phyloP scores from a whole-genome alignment of 192 early-diverging fungal genomes.

The Phlyctochytrium planicorne region DNA sequence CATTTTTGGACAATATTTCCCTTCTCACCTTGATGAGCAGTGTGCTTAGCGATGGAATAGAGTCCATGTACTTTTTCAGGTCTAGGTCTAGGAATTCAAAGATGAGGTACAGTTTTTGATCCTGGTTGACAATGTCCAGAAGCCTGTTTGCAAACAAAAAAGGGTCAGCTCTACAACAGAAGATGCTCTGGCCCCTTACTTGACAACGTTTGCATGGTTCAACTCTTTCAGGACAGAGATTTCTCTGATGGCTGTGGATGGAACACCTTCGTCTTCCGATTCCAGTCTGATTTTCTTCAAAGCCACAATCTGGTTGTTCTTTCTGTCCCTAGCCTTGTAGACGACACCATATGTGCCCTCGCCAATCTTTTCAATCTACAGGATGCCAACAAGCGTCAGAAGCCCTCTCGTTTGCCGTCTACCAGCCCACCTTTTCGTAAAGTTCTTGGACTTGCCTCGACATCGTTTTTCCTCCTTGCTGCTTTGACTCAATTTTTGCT shows the following conservation, averaged over 20 bases:
- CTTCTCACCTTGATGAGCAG: constrained; percentile 56
- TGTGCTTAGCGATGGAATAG: constrained; percentile 46
- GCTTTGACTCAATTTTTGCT: no score
- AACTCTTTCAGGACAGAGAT: constrained; percentile 98
- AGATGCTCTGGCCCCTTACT: constrained; percentile 20
- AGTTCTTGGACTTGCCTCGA: no score
- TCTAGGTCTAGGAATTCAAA: constrained; percentile 97
- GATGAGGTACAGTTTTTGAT: constrained; percentile 86
- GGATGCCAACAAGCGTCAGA: no score
- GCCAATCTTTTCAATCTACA: constrained; percentile 86
- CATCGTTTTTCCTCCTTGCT: no score
- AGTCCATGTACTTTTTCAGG: constrained; percentile 84
- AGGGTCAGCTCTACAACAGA: not conserved
- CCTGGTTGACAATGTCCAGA: constrained; percentile 84
- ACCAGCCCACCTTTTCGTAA: no score
- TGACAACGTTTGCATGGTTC: constrained; percentile 86
- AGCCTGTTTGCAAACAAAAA: constrained; percentile 56
- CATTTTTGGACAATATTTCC: constrained; percentile 5
- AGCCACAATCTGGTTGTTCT: constrained; percentile 84
- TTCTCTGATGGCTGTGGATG: constrained; percentile 96
- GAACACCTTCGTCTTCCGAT: constrained; percentile 79
- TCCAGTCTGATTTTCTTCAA: constrained; percentile 93
- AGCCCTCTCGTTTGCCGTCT: no score
- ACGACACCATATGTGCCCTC: constrained; percentile 94
- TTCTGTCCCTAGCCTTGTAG: constrained; percentile 77